phyloP scores from a whole-genome alignment of 768 basidiomycete genomes.

The Hygrocybe punicea region DNA sequence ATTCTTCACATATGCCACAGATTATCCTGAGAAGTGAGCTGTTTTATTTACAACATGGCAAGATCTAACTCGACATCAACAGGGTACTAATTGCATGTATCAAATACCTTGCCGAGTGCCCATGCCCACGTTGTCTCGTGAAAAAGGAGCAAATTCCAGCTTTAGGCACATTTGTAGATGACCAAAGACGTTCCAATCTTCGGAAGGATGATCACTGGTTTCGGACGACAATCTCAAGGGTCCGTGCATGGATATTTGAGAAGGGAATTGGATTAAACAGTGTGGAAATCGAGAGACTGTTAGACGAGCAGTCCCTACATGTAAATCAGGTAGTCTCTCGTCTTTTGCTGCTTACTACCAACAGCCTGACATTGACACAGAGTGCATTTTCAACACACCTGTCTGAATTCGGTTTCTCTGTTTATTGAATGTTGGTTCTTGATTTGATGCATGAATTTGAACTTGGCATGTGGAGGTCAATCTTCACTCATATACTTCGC shows the following conservation, averaged over 20 bases:
- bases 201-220: not conserved
- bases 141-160: conserved; percentile 1
- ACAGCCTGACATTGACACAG: conserved; percentile 9
- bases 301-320: conserved; percentile 4
- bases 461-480: conserved; percentile 24
- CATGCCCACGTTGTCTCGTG: conserved; percentile 20
- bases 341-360: not conserved
- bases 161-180: conserved; percentile 2
- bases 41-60: not conserved
- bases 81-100: conserved; percentile 22
- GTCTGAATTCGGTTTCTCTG: conserved; percentile 12
- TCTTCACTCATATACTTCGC: conserved; percentile 26
- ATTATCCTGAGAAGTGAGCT: conserved; percentile 31
- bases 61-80: not conserved
- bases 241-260: conserved; percentile 4
- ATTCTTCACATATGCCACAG: conserved; percentile 29
- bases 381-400: conserved; percentile 23
- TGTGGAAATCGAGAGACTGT: not conserved
- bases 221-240: not conserved
- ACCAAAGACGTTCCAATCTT: not conserved
- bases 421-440: conserved; percentile 17
- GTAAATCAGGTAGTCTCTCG: conserved; percentile 6
- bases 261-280: conserved; percentile 3
- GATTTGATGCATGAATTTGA: conserved; percentile 29
- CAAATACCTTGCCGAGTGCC: conserved; percentile 19